phyloP scores from a whole-genome alignment of 345 rosid genomes.

The Turnera subulata region DNA sequence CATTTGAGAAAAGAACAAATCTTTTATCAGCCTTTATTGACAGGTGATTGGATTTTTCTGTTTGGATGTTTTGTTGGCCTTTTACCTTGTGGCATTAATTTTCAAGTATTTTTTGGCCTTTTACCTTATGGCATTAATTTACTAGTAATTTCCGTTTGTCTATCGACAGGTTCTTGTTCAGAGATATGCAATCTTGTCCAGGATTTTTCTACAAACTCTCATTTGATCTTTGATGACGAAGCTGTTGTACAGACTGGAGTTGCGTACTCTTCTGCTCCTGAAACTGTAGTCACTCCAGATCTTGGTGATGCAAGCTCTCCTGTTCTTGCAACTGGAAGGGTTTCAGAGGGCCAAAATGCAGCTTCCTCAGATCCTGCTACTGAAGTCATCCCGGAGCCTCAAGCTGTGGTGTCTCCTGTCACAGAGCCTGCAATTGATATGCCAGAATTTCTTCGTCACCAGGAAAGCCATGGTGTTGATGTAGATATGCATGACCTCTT shows the following conservation, averaged over 20 bases:
- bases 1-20: slow-evolving; percentile 43
- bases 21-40: slow-evolving; percentile 48
- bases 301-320: slow-evolving; percentile 12
- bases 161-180: too few species aligned
- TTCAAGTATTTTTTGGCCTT: too few species aligned
- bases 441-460: slow-evolving; percentile 47
- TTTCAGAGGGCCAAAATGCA: slow-evolving; percentile 12
- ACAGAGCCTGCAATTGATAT: slow-evolving; percentile 31
- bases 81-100: too few species aligned
- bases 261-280: slow-evolving; percentile 16
- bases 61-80: neutral
- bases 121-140: too few species aligned
- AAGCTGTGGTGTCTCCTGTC: neutral
- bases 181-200: too few species aligned
- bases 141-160: too few species aligned
- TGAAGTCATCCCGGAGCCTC: slow-evolving; percentile 2
- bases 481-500: slow-evolving; percentile 27
- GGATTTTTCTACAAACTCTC: too few species aligned
- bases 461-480: slow-evolving; percentile 17
- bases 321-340: slow-evolving; percentile 20
- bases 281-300: slow-evolving; percentile 8
- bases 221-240: slow-evolving; percentile 27
- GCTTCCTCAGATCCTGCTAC: slow-evolving; percentile 19
- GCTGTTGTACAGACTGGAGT: slow-evolving; percentile 20
- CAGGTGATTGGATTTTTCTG: slow-evolving; percentile 41